These are phyloP conservation scores for Pseudogymnoascus pannorum DNA, from an alignment of 2,329 filamentous ascomycete species.

Conservation along the genomic window DNA sequence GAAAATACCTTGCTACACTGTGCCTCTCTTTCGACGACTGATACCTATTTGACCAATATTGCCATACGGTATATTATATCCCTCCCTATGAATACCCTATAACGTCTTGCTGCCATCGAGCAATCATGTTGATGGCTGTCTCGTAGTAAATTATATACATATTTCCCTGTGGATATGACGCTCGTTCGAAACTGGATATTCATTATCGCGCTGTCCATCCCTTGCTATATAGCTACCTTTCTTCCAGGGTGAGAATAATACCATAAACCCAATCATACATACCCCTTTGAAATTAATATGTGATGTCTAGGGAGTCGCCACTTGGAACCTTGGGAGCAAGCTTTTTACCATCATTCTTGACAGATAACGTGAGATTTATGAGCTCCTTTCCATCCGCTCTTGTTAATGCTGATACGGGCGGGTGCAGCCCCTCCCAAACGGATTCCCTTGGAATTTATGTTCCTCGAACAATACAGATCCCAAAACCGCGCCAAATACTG, in stretches of 20 bases:
- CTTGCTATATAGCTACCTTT: background rate
- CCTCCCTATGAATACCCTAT: background rate
- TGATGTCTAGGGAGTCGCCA: constrained; percentile 11
- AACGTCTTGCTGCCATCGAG: background rate
- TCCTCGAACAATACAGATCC: constrained; percentile 34
- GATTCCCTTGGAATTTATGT: constrained; percentile 45
- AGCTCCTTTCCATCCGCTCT: background rate
- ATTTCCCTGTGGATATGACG: background rate
- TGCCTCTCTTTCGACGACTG: background rate
- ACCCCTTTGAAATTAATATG: background rate
- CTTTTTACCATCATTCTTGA: constrained; percentile 35
- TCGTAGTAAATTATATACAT: constrained; percentile 2
- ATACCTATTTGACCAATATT: background rate
- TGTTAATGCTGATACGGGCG: background rate
- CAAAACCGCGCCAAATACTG: constrained; percentile 32
- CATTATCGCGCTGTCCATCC: background rate
- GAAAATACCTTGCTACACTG: background rate
- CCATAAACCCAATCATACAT: background rate
- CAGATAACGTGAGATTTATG: constrained; percentile 31
- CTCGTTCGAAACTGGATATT: background rate
- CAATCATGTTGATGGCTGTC: background rate
- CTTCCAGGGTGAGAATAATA: background rate
- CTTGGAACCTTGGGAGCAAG: constrained; percentile 31
- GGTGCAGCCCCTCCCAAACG: constrained; percentile 37
- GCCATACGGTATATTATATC: background rate